A percentile compares a stretch with the other conserved stretches of the same genome.
Conservation (phyloP, 2,329 filamentous ascomycete genomes). For the Trichophaea hybrida region DNA sequence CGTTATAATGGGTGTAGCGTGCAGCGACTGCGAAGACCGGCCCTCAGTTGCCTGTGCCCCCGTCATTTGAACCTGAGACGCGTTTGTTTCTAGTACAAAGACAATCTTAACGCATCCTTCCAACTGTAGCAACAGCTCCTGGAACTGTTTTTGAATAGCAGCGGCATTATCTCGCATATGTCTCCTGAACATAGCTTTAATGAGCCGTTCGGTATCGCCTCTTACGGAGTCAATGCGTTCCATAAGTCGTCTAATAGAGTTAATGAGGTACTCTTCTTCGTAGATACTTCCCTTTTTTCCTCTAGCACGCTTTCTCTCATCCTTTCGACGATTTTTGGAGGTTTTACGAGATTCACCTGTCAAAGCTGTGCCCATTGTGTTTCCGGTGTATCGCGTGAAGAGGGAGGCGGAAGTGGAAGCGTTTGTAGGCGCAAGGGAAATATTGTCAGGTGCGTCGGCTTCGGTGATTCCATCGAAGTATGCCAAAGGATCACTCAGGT, state of each 20-base stretch:
- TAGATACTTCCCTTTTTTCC: slow-evolving; percentile 96
- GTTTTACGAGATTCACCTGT: slow-evolving; percentile 65
- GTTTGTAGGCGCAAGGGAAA: slow-evolving; percentile 77
- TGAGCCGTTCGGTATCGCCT: slow-evolving; percentile 57
- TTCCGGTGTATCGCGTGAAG: slow-evolving; percentile 83
- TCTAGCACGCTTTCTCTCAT: slow-evolving; percentile 86
- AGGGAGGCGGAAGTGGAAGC: slow-evolving; percentile 71
- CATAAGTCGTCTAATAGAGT: slow-evolving; percentile 67
- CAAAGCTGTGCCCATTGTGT: slow-evolving; percentile 50
- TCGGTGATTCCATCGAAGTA: slow-evolving; percentile 34
- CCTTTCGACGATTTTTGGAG: slow-evolving; percentile 71
- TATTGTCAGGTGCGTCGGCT: slow-evolving; percentile 71
- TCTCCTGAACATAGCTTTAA: slow-evolving; percentile 62
- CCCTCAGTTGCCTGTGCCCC: no score
- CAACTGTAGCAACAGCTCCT: slow-evolving; percentile 47
- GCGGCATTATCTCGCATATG: slow-evolving; percentile 78
- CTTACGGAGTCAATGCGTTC: slow-evolving; percentile 63
- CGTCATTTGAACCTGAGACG: no score
- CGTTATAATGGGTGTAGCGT: neutral
- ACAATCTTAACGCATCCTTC: neutral
- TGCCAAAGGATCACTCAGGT: slow-evolving; percentile 59
- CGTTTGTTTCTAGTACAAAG: neutral
- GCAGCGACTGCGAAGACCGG: no score
- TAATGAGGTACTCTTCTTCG: slow-evolving; percentile 92
- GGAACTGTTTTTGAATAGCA: slow-evolving; percentile 59